phyloP scores from a whole-genome alignment of 2,329 filamentous ascomycete genomes.

The Aureobasidium lini region DNA sequence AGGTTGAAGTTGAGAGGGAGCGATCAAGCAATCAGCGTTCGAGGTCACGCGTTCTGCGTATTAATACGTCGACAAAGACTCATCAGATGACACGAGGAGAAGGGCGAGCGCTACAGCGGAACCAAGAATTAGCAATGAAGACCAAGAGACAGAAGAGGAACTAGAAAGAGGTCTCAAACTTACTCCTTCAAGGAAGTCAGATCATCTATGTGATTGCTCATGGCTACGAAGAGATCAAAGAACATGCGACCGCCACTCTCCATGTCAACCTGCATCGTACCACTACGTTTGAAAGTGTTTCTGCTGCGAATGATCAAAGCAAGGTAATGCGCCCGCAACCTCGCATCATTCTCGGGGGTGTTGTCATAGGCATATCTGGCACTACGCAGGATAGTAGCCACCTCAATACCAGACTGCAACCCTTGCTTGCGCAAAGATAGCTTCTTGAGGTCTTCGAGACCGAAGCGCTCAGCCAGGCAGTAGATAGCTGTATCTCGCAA shows the following conservation, averaged over 20 bases:
- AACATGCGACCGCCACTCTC: slow-evolving; percentile 89
- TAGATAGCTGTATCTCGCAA: slow-evolving; percentile 92
- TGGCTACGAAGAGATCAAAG: slow-evolving; percentile 96
- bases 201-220: slow-evolving; percentile 98
- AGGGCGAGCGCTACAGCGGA: background rate
- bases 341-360: slow-evolving; percentile 86
- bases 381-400: slow-evolving; percentile 82
- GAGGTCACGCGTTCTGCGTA: background rate
- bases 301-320: slow-evolving; percentile 95
- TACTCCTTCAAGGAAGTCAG: slow-evolving; percentile 66
- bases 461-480: slow-evolving; percentile 85
- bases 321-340: slow-evolving; percentile 92
- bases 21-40: background rate
- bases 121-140: background rate
- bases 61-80: background rate
- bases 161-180: slow-evolving; percentile 32
- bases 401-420: slow-evolving; percentile 84
- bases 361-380: slow-evolving; percentile 93
- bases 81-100: background rate
- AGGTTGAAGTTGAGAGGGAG: background rate
- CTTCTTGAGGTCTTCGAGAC: slow-evolving; percentile 84
- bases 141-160: background rate
- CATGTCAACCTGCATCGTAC: slow-evolving; percentile 99
- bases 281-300: slow-evolving; percentile 95
- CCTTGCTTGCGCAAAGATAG: slow-evolving; percentile 92